Base-by-base conservation (phyloP, 2,329 filamentous ascomycete genomes). In the Fusarium sambucinum region DNA sequence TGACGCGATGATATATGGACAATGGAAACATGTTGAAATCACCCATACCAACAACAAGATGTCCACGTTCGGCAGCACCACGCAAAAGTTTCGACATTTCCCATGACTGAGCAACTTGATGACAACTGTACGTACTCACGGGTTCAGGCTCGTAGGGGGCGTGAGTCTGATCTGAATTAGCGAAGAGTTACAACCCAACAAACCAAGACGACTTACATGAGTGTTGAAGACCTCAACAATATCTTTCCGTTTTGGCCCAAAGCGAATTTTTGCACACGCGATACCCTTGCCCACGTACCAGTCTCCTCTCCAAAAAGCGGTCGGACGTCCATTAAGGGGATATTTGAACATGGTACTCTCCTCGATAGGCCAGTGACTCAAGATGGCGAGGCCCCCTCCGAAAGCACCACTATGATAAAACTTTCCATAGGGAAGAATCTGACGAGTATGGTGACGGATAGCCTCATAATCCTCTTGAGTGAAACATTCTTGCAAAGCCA, bases 201-300 rank as follows among this genome's bases (percentile, higher is more conserved):
- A 16, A 13, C 30, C 32, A 7, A 25, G 13, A 8, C 19, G 19
- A 77, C 84, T 79, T 79, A 90, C 88, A 84, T 97, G 95, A 19
- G 96, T 98, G 77, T 93, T 95, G 77, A 98, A 97, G 3, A 98
- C 93, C 75, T 97, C 93, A 19, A 93, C 84, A 13, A 94, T 81
- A 70, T 96, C 91, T 61, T 86, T 86, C 44, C 79, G 77, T 1
- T 81, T 85, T 1, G 86, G 81, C 0, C 92, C 92, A 70, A 91
- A 90, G 6, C 92, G 84, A 71, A 98, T 91, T 66, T 87, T 87
- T 4, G 95, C 95, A 75, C 88, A 91, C 9, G 95, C 96, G 41
- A 98, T 89, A 17, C 96, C 96, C 78, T 98, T 98, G 0, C 96
- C 96, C 12, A 97, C 94, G 76, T 90, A 98, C 93, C 95, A 98